Percentiles rank a stretch among this genome's conserved stretches.
Evolutionary conservation across 768 basidiomycete genomes (phyloP).

Genomic region (Russula dissimulans): DNA sequence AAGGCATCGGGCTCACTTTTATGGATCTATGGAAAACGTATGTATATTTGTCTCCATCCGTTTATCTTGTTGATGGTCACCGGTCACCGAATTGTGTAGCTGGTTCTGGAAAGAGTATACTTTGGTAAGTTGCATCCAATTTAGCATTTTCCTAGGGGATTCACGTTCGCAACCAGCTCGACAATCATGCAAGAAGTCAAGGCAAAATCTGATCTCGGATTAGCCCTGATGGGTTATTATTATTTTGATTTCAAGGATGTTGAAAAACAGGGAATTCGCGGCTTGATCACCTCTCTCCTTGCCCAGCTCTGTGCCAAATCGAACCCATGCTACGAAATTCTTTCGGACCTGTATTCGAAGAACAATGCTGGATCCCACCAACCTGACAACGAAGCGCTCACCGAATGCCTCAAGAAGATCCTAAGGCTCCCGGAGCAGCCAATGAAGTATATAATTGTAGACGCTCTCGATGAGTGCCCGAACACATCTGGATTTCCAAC

Average conservation of each 20-base stretch:
- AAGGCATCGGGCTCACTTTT: background rate
- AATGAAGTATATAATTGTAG: background rate
- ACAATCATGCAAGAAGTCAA: background rate
- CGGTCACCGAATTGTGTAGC: background rate
- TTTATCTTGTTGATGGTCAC: background rate
- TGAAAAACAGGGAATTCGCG: background rate
- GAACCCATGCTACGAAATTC: background rate
- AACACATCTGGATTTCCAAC: background rate
- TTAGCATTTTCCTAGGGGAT: too few species aligned
- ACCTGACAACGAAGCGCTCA: background rate
- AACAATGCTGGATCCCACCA: background rate
- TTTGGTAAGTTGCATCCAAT: background rate
- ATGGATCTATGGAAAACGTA: background rate
- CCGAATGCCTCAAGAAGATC: background rate
- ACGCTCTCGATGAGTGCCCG: slow-evolving; percentile 10
- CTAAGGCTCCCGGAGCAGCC: background rate
- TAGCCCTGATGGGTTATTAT: background rate
- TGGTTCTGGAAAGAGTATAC: slow-evolving; percentile 6
- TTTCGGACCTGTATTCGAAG: background rate
- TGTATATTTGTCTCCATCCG: background rate
- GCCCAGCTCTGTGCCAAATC: background rate
- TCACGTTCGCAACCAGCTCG: background rate
- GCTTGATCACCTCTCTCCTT: background rate
- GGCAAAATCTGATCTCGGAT: background rate
- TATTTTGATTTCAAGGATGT: background rate